phyloP scores from a whole-genome alignment of 1,284 basidiomycete genomes.

The Cryptococcus sp. region DNA sequence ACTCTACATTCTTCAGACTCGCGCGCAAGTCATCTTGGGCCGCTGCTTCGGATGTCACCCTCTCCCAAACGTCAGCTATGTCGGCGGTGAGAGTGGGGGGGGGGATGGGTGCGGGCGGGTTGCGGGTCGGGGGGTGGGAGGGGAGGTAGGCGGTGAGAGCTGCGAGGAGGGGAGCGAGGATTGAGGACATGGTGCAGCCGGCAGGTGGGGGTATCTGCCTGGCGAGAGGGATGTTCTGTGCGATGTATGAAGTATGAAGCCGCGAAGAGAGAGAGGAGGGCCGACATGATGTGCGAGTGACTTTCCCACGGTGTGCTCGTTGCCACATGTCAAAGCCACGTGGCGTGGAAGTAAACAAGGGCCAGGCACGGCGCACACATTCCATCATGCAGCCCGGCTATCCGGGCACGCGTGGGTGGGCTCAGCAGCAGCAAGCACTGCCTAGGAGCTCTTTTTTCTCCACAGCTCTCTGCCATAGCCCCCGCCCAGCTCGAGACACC shows the following conservation, averaged over 20 bases:
- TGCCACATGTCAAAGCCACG: too few relatives aligned
- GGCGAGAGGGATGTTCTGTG: background rate
- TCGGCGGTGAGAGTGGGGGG: slow-evolving; percentile 3
- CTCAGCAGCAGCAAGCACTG: too few relatives aligned
- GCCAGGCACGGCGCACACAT: too few relatives aligned
- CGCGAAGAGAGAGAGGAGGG: background rate
- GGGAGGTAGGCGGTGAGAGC: slow-evolving; percentile 3
- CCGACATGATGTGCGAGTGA: too few relatives aligned
- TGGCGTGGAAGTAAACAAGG: too few relatives aligned
- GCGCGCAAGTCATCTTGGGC: slow-evolving; percentile 2
- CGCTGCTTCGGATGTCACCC: background rate
- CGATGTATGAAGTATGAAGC: background rate
- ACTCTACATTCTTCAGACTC: slow-evolving; percentile 18
- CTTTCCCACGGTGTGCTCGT: too few relatives aligned
- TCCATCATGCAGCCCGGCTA: too few relatives aligned
- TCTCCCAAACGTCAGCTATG: slow-evolving; percentile 18
- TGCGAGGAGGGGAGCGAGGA: slow-evolving; percentile 8
- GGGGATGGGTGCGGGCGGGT: slow-evolving; percentile 5
- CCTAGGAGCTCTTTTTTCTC: too few relatives aligned
- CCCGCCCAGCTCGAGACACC: too few relatives aligned
- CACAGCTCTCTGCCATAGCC: too few relatives aligned
- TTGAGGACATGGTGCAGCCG: slow-evolving; percentile 14
- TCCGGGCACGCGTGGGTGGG: too few relatives aligned
- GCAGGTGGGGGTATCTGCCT: background rate
- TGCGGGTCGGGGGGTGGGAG: slow-evolving; percentile 4